A percentile compares a stretch with the other conserved stretches of the same genome.
These are phyloP conservation scores for Limonomyces culmigenus DNA, from an alignment of 1,284 basidiomycete species.

Conservation along the genomic window DNA sequence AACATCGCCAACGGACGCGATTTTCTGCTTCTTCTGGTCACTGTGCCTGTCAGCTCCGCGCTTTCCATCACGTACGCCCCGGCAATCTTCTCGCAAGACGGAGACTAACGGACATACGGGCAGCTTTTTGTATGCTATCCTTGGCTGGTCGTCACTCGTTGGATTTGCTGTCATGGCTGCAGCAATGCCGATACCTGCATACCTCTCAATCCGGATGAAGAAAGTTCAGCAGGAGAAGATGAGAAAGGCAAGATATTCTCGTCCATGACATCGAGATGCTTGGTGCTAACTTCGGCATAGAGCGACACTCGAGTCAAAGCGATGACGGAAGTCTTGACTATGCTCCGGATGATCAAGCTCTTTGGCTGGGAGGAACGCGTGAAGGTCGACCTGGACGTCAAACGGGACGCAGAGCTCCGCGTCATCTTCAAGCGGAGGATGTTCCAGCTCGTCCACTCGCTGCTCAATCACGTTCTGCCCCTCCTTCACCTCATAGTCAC, in stretches of 20 bases:
- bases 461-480: conserved; percentile 9
- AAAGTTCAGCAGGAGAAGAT: not conserved
- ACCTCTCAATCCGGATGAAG: not conserved
- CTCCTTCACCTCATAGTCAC: not conserved
- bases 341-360: conserved; percentile 39
- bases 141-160: not conserved
- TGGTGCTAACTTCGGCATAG: not conserved
- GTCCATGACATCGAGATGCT: not conserved
- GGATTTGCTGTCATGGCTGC: not conserved
- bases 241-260: not conserved
- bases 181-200: not conserved
- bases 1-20: not conserved
- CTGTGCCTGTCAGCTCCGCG: not conserved
- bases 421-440: not conserved
- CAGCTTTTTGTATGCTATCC: conserved; percentile 2
- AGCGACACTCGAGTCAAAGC: not conserved
- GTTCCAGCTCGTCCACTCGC: not conserved
- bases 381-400: conserved; percentile 2
- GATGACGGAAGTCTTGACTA: conserved; percentile 11
- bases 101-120: not conserved
- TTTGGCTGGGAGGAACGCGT: conserved; percentile 40
- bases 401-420: not conserved
- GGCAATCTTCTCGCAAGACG: not conserved
- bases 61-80: not conserved
- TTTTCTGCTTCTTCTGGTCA: not conserved